phyloP scores from a whole-genome alignment of 2,329 filamentous ascomycete species.

The Aspergillus sp. region DNA sequence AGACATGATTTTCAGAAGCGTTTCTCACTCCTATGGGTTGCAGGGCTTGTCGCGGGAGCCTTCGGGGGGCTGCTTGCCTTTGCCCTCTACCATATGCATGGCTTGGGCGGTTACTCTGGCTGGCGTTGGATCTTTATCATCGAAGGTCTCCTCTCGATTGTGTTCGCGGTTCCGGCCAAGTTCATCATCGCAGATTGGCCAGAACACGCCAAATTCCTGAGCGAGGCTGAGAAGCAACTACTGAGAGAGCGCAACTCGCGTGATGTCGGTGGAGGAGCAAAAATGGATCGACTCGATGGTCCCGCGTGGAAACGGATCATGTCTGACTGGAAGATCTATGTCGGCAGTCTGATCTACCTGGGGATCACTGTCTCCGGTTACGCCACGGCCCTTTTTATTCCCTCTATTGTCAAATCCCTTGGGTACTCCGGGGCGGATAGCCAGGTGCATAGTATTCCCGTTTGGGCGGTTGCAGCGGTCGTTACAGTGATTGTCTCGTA shows the following conservation, averaged over 20 bases:
- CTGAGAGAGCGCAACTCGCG: no score
- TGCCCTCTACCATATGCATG: slow-evolving; percentile 28
- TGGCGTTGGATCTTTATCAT: slow-evolving; percentile 40
- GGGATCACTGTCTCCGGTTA: slow-evolving; percentile 34
- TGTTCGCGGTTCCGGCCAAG: no score
- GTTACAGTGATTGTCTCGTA: slow-evolving; percentile 27
- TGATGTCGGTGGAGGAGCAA: no score
- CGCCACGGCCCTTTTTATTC: slow-evolving; percentile 33
- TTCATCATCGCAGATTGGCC: no score
- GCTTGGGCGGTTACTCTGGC: slow-evolving; percentile 23
- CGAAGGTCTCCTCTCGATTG: slow-evolving; percentile 2
- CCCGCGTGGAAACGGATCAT: slow-evolving; percentile 27
- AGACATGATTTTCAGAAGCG: slow-evolving; percentile 37
- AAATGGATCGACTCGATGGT: slow-evolving; percentile 28
- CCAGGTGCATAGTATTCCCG: slow-evolving; percentile 36
- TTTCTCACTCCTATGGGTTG: slow-evolving; percentile 29
- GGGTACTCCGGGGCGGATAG: slow-evolving; percentile 30
- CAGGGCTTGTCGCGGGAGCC: slow-evolving; percentile 24
- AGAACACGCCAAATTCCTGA: no score
- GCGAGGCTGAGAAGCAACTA: no score
- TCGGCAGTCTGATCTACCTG: slow-evolving; percentile 33
- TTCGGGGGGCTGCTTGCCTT: slow-evolving; percentile 26
- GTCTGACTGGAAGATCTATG: slow-evolving; percentile 32
- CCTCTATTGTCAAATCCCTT: slow-evolving; percentile 33
- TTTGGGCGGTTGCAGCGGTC: slow-evolving; percentile 30